phyloP scores from a whole-genome alignment of 2,329 filamentous ascomycete species.

The Colletotrichum scovillei region DNA sequence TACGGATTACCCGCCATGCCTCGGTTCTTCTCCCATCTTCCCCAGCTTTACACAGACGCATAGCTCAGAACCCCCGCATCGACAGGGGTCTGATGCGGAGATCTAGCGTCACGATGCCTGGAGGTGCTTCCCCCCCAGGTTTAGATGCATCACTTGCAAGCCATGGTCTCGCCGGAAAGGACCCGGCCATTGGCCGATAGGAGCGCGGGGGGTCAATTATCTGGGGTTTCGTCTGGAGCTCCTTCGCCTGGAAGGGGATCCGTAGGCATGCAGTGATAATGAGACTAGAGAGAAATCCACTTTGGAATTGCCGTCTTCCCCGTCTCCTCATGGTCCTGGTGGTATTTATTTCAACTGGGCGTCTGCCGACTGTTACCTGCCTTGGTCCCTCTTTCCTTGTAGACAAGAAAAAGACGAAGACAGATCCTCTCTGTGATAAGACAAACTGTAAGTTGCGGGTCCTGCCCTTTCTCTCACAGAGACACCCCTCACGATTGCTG shows the following conservation, averaged over 20 bases:
- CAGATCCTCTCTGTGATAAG: neutral
- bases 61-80: slow-evolving; percentile 24
- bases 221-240: slow-evolving; percentile 17
- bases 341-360: neutral
- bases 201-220: neutral
- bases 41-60: slow-evolving; percentile 3
- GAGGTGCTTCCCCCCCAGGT: slow-evolving; percentile 14
- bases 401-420: neutral
- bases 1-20: neutral
- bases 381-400: neutral
- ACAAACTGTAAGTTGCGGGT: neutral
- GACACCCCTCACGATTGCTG: neutral
- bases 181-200: slow-evolving; percentile 14
- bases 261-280: slow-evolving; percentile 12
- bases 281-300: slow-evolving; percentile 1
- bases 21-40: slow-evolving; percentile 12
- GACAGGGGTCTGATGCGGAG: slow-evolving; percentile 31
- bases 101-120: slow-evolving; percentile 27
- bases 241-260: neutral
- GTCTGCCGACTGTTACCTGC: neutral
- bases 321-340: neutral
- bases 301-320: neutral
- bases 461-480: neutral
- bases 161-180: slow-evolving; percentile 14
- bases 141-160: slow-evolving; percentile 13